phyloP scores from a whole-genome alignment of 2,329 filamentous ascomycete species.

The Aureobasidium sp. region DNA sequence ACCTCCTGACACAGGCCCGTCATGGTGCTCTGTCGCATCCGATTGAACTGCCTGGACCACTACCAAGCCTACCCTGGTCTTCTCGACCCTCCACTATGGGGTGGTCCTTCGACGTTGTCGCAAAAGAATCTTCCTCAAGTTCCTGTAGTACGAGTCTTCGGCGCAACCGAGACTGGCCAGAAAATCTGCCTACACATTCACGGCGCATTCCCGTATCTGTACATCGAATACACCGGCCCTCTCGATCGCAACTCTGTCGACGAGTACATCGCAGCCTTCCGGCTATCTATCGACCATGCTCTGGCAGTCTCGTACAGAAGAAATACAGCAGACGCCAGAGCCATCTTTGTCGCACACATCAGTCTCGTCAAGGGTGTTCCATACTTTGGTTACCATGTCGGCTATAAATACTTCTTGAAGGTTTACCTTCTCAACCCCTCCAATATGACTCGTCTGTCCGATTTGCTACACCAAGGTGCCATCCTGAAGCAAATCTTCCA shows the following conservation, averaged over 20 bases:
- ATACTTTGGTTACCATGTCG: conserved; percentile 93
- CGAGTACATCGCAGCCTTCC: conserved; percentile 66
- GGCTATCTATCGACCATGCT: conserved; percentile 83
- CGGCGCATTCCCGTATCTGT: conserved; percentile 93
- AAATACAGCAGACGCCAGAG: conserved; percentile 60
- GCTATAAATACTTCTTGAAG: conserved; percentile 85
- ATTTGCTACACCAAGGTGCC: conserved; percentile 78
- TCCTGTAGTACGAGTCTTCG: conserved; percentile 83
- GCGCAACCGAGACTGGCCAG: conserved; percentile 86
- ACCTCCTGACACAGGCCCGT: background rate
- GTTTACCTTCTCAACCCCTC: conserved; percentile 86
- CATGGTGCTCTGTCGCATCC: conserved; percentile 49
- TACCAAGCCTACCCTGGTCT: conserved; percentile 74
- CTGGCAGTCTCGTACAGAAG: conserved; percentile 76
- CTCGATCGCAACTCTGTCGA: conserved; percentile 50
- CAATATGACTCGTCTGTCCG: conserved; percentile 77
- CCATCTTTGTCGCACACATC: conserved; percentile 77
- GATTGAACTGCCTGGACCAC: conserved; percentile 91
- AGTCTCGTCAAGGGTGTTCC: conserved; percentile 87
- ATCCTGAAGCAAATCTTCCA: conserved; percentile 79
- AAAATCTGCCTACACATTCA: conserved; percentile 95
- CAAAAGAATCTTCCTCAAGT: conserved; percentile 60
- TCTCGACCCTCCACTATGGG: conserved; percentile 65
- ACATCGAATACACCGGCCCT: conserved; percentile 71
- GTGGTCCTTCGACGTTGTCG: conserved; percentile 41